Evolutionary conservation across 805 yeast species (phyloP), one percentile per base, ranked within the genome.

Genomic region (Blastobotrys muscicola): DNA sequence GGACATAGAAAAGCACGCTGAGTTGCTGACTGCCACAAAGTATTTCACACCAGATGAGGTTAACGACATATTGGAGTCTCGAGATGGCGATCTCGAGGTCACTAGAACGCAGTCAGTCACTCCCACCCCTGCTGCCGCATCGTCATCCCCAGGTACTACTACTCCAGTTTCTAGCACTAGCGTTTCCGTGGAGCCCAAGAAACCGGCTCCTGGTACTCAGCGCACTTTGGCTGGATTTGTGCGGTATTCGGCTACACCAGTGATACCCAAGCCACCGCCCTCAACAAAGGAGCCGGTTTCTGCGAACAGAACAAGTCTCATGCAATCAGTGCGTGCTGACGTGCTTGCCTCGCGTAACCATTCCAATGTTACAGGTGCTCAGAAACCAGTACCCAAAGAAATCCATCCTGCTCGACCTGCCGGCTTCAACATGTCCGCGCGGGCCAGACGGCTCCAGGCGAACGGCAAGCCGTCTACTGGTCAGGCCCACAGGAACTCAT

Each of bases 1-100:
- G 36, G 71, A 79, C 1, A 78, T 72, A 23, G 75, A 75, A 36
- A 95, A 87, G 56, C 66, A 82, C 4, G 65, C 70, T 15, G 80
- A 78, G 39, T 73, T 89, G 31, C 58, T 86, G 32, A 45, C 46
- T 1, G 40, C 38, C 38, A 34, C 44, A n/a, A 43, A 50, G 37
- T 10, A 42, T 14, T 41, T 48, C 15, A 29, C 47, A 13, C 39
- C 44, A 12, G 50, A 46, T 15, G 55, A 53, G 29, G 43, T 53
- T 16, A 47, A 35, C 6, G 37, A 40, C 8, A 36, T 33, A 34
- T 37, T 36, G 12, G 10, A 14, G n/a, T 14, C 12, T 9, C 38
- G 39, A 32, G 40, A 34, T n/a, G 13, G 42, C 26, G 35, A 38
- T 20, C 26, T 20, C 6, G 26, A 20, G 26, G 26, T 20, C 6